Evolutionary conservation across 441 rosid genomes (phyloP), one percentile per base, ranked within the genome.

Genomic region (Arabidopsis hybrid): DNA sequence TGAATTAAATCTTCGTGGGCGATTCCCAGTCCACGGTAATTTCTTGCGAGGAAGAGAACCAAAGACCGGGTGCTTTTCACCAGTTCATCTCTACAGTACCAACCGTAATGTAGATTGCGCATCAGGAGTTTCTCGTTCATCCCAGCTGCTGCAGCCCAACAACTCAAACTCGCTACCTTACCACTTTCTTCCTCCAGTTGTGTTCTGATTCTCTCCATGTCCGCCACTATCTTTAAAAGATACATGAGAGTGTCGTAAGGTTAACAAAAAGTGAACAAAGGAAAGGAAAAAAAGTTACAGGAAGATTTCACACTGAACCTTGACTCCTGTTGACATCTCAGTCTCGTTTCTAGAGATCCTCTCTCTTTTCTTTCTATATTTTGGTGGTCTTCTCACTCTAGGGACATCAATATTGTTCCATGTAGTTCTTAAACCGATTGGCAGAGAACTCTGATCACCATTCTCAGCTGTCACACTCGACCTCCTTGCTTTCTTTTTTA

Each of bases 61-160:
- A 91, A 76, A 49, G 91, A 78, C 72, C 84, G 84, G 34, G 90
- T 79, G 73, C 92, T 88, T 81, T 80, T 82, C 59, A 93, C 57
- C 61, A 93, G 83, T 82, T 87, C 91, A 65, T 91, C 90, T 83
- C 87, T 82, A 87, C 97, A 93, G 73, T 78, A 73, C 95, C 93
- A 87, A 74, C 97, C 98, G 67, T 77, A 89, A 72, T 65, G 82
- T 78, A 91, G 82, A 58, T 77, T 80, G 67, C 81, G 86, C 56
- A 79, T 86, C 76, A 93, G 85, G 69, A 63, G 81, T 75, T 83
- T 91, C 82, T 82, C 82, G 62, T 82, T 85, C 73, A 88, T 79
- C 57, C 86, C 90, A 45, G 90, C 91, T 73, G 97, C 95, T 87
- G 85, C 85, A 36, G 98, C 97, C 93, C 98, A 93, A 86, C 87